Percentiles rank a stretch among this genome's conserved stretches.
Conservation (phyloP, 306 rosid genomes). For the Cicer cuneatum region DNA sequence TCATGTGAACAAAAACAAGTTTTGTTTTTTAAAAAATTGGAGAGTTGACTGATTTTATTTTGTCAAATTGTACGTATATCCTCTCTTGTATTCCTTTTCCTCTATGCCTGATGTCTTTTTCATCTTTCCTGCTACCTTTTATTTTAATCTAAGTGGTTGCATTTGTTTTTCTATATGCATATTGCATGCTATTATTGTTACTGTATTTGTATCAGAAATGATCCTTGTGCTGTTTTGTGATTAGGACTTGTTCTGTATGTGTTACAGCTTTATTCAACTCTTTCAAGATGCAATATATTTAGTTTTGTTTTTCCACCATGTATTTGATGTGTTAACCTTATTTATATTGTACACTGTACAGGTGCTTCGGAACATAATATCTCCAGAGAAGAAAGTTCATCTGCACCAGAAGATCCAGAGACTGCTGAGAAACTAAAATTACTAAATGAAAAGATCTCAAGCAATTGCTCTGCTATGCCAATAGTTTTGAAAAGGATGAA, state of each 20-base stretch:
- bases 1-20: neutral
- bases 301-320: neutral
- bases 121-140: constrained; percentile 10
- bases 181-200: constrained; percentile 6
- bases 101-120: constrained; percentile 6
- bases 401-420: constrained; percentile 55
- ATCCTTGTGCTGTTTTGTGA: constrained; percentile 24
- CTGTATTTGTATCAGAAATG: constrained; percentile 4
- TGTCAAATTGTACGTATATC: constrained; percentile 10
- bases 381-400: constrained; percentile 40
- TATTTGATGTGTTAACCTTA: constrained; percentile 17
- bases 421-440: constrained; percentile 59
- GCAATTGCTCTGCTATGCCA: constrained; percentile 64
- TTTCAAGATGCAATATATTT: constrained; percentile 16
- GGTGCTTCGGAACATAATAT: constrained; percentile 52
- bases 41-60: constrained; percentile 12
- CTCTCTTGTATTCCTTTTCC: neutral
- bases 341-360: constrained; percentile 37
- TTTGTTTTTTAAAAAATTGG: constrained; percentile 6
- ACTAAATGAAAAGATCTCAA: constrained; percentile 70
- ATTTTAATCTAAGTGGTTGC: constrained; percentile 4
- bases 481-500: constrained; percentile 72
- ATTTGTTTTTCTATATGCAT: neutral
- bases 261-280: constrained; percentile 11
- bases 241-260: constrained; percentile 12